Percentiles rank a stretch among this genome's conserved stretches.
Conservation (phyloP, 129 eudicot genomes). For the Artemisia annua region DNA sequence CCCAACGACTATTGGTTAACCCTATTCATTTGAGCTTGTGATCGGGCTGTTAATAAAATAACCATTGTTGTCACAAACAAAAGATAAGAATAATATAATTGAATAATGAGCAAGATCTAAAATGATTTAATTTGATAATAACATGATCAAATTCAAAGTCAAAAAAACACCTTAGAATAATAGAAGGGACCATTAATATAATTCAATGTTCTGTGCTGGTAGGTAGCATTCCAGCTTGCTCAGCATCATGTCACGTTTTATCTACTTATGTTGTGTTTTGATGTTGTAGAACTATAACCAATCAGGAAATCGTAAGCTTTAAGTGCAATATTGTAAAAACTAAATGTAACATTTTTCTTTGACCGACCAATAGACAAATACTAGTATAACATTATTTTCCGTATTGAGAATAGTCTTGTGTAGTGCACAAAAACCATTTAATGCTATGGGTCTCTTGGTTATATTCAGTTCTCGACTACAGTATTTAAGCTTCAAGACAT, state of each 20-base stretch:
- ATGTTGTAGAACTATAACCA: too few relatives aligned
- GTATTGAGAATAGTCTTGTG: too few relatives aligned
- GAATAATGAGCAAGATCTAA: slow-evolving; percentile 8
- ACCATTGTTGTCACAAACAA: neutral
- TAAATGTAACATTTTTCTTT: too few relatives aligned
- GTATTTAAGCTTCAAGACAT: too few relatives aligned
- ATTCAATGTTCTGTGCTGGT: slow-evolving; percentile 9
- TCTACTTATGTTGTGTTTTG: too few relatives aligned
- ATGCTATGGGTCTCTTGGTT: too few relatives aligned
- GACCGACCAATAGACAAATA: too few relatives aligned
- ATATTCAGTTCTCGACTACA: too few relatives aligned
- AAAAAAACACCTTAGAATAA: slow-evolving; percentile 12
- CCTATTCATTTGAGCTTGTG: neutral
- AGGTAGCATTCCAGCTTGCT: slow-evolving; percentile 10
- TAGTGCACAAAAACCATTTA: too few relatives aligned
- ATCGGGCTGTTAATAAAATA: neutral
- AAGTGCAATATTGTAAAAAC: too few relatives aligned
- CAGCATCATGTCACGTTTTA: neutral
- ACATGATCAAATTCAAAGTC: slow-evolving; percentile 16
- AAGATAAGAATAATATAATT: neutral
- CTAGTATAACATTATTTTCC: too few relatives aligned
- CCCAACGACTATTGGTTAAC: neutral
- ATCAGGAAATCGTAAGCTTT: too few relatives aligned
- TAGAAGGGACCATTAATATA: neutral
- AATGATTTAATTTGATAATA: neutral